phyloP scores from a whole-genome alignment of 768 basidiomycete genomes.

The Cyclocybe cylindracea region DNA sequence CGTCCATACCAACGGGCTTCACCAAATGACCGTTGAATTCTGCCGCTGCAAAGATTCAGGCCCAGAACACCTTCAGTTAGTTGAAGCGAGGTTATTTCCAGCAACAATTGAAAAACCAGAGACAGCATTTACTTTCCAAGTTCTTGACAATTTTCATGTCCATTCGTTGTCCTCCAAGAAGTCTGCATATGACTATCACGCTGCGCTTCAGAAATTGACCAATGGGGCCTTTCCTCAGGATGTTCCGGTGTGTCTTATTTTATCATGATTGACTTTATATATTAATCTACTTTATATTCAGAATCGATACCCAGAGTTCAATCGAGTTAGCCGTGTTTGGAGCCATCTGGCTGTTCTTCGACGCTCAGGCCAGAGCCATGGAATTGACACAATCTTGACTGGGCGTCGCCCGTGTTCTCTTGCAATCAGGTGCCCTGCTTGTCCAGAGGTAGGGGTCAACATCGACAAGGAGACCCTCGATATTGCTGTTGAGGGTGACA shows the following conservation, averaged over 20 bases:
- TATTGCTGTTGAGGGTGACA: slow-evolving; percentile 12
- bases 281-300: slow-evolving; percentile 3
- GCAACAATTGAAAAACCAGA: slow-evolving; percentile 13
- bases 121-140: slow-evolving; percentile 17
- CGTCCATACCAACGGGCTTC: slow-evolving; percentile 19
- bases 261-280: not conserved
- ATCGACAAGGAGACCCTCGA: slow-evolving; percentile 17
- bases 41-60: slow-evolving; percentile 3
- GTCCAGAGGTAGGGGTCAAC: slow-evolving; percentile 28
- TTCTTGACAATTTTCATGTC: slow-evolving; percentile 28
- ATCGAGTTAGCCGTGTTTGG: slow-evolving; percentile 23
- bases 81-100: slow-evolving; percentile 10
- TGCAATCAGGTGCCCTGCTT: slow-evolving; percentile 23
- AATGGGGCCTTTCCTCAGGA: slow-evolving; percentile 20
- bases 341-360: slow-evolving; percentile 10
- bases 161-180: slow-evolving; percentile 32
- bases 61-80: slow-evolving; percentile 4
- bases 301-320: slow-evolving; percentile 23
- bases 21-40: slow-evolving; percentile 9
- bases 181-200: slow-evolving; percentile 28
- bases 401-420: slow-evolving; percentile 11
- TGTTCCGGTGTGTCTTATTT: slow-evolving; percentile 21
- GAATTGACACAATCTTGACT: slow-evolving; percentile 17
- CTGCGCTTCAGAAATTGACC: slow-evolving; percentile 18
- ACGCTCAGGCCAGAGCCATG: slow-evolving; percentile 21